Evolutionary conservation across 2,329 filamentous ascomycete species (phyloP), one percentile per base, ranked within the genome.

Genomic region (Diplodia mutila): DNA sequence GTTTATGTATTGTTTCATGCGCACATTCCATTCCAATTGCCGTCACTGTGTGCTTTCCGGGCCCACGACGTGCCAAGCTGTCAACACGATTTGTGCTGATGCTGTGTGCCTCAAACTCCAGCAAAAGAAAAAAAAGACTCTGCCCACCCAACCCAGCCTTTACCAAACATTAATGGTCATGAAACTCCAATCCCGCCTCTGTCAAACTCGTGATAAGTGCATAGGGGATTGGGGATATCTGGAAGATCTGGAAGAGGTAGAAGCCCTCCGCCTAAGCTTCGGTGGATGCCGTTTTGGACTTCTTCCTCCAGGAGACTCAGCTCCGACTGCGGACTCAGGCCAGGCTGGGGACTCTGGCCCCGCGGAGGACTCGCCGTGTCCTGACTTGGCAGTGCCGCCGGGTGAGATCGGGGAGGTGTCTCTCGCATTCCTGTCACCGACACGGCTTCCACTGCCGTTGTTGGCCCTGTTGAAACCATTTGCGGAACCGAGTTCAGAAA

Each of bases 211-310:
- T 53, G n/a, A 67, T 39, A 61, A n/a, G n/a, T 61, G 7, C 65
- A 55, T 32, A 54, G 46, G 54, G 61, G 55, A 61, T 67, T 49
- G 21, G 54, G 65, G 18, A 61, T 61, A 23, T 61, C 55, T 29
- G 34, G 48, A 23, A 67, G 25, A 16, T 67, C 65, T 39, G 34
- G 48, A 23, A 67, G 34, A 42, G 48, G 65, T 32, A 67, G 54
- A 59, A n/a, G 61, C 32, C 46, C 67, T 37, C 37, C 61, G 39
- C 63, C 67, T 61, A 66, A 68, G 67, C 42, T 68, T 68, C 61
- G 67, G 67, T 61, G 67, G 67, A 37, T 61, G 37, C 46, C 67
- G 61, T 68, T 68, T 68, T 18, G 67, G 67, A 32, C 52, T 68
- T 68, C 67, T 21, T 61, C 67, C 25, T 54, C 67, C 61, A 63